A percentile compares a stretch with the other conserved stretches of the same genome.
Evolutionary conservation across 257 asterid genomes (phyloP).

Genomic region (Primulina eburnea): DNA sequence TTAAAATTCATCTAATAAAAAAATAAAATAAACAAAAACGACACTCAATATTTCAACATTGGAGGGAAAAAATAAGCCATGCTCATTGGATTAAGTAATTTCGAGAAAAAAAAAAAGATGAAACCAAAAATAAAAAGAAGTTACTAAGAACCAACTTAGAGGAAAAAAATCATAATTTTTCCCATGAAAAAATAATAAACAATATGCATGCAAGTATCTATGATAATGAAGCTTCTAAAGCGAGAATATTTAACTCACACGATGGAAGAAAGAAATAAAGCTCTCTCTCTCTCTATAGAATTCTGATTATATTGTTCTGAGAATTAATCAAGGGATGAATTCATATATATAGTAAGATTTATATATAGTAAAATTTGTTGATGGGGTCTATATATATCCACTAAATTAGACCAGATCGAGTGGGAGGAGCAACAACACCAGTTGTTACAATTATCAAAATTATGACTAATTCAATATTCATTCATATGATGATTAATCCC

Average conservation of each 20-base stretch:
- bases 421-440: slow-evolving; percentile 20
- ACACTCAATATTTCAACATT: no score
- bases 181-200: background rate
- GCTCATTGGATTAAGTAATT: no score
- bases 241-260: background rate
- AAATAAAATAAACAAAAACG: no score
- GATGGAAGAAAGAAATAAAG: background rate
- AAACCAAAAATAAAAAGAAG: no score
- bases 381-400: slow-evolving; percentile 37
- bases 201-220: background rate
- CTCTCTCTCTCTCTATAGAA: background rate
- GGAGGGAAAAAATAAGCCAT: no score
- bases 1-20: no score
- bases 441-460: slow-evolving; percentile 23
- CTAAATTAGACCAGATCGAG: slow-evolving; percentile 52
- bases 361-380: slow-evolving; percentile 7
- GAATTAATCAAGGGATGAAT: background rate
- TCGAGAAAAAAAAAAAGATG: no score
- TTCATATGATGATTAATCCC: background rate
- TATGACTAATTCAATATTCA: slow-evolving; percentile 17
- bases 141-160: no score
- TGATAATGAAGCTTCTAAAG: background rate
- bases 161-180: no score
- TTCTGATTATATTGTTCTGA: background rate
- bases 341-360: slow-evolving; percentile 23